A percentile compares a stretch with the other conserved stretches of the same genome.
Evolutionary conservation across 345 rosid genomes (phyloP).

Genomic region (Citrus medica): DNA sequence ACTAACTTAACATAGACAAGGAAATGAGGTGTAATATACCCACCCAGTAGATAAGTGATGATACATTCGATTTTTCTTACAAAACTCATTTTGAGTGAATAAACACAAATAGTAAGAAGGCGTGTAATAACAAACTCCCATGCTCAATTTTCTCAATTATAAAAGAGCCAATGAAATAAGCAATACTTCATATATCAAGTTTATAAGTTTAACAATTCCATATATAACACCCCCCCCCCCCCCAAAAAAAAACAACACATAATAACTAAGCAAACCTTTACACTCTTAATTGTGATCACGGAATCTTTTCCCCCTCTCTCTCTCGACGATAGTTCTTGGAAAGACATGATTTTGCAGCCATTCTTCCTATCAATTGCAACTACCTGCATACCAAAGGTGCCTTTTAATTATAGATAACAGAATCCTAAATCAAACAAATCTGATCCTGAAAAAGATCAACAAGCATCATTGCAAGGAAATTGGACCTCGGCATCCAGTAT

Average conservation of each 20-base stretch:
- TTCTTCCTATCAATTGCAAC: conserved; percentile 84
- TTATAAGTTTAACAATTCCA: not conserved
- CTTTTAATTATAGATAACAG: conserved; percentile 7
- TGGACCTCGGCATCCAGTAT: conserved; percentile 87
- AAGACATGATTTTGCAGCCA: conserved; percentile 76
- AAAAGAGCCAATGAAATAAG: not conserved
- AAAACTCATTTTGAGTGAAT: not conserved
- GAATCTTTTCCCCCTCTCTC: conserved; percentile 81
- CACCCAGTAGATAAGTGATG: not conserved
- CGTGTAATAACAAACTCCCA: not conserved
- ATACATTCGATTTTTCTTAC: not conserved
- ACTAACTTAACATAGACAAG: conserved; percentile 6
- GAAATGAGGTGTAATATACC: not conserved
- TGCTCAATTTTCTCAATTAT: not conserved
- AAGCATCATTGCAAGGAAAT: conserved; percentile 15
- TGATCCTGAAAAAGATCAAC: not conserved
- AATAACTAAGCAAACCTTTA: conserved; percentile 50
- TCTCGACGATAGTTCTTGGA: conserved; percentile 88
- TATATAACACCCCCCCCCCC: not conserved
- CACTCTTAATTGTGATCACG: conserved; percentile 41
- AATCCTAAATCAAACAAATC: not conserved
- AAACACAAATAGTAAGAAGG: not conserved
- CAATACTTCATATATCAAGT: not conserved
- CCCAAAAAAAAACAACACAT: not conserved
- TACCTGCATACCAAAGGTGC: conserved; percentile 42